Conservation (phyloP, 2,329 filamentous ascomycete species). For the Aspergillus proliferans region DNA sequence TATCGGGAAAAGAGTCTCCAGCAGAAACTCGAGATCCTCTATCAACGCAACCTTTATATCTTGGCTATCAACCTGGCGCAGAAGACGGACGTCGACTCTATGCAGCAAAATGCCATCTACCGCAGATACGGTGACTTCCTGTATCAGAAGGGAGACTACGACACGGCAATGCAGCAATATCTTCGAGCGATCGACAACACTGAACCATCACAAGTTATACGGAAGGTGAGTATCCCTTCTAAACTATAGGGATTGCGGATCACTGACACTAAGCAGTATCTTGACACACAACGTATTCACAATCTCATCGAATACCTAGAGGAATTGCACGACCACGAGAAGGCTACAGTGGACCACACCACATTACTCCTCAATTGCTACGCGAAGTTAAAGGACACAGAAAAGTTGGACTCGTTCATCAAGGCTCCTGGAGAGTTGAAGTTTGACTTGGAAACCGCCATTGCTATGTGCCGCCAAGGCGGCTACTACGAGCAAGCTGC, state of each 20-base stretch:
- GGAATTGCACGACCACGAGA: conserved; percentile 88
- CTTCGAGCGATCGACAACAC: conserved; percentile 93
- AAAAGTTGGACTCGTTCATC: conserved; percentile 94
- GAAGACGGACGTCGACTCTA: conserved; percentile 70
- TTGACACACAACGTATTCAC: conserved; percentile 95
- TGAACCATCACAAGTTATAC: conserved; percentile 90
- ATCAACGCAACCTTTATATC: conserved; percentile 87
- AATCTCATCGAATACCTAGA: conserved; percentile 97
- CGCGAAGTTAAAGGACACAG: conserved; percentile 93
- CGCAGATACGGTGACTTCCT: conserved; percentile 89
- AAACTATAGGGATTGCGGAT: neutral
- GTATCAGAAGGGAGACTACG: conserved; percentile 92
- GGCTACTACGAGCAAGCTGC: conserved; percentile 96
- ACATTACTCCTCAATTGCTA: conserved; percentile 95
- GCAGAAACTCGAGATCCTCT: conserved; percentile 87
- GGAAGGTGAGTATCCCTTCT: conserved; percentile 55
- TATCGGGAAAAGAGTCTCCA: conserved; percentile 89
- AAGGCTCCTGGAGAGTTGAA: conserved; percentile 84
- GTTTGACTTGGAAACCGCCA: conserved; percentile 94
- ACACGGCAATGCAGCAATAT: conserved; percentile 98
- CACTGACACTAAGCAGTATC: conserved; percentile 52
- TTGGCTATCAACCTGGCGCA: conserved; percentile 88
- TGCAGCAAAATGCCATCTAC: conserved; percentile 86
- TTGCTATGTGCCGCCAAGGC: conserved; percentile 93
- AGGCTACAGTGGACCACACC: conserved; percentile 90